Evolutionary conservation across 148 eudicot genomes (phyloP), one percentile per base, ranked within the genome.

Genomic region (Arbutus unedo): DNA sequence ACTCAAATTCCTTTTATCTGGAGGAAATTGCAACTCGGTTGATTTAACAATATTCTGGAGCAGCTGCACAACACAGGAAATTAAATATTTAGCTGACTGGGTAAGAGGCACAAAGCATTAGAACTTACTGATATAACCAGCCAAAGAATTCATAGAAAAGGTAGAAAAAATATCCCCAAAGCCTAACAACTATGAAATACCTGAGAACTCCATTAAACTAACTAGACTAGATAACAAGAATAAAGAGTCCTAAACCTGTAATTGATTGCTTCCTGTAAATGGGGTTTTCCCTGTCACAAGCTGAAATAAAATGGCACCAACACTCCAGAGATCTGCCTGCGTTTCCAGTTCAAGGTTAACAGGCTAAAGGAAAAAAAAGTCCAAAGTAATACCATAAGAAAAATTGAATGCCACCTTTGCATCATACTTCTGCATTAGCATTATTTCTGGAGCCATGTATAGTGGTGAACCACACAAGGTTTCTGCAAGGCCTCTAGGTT

Each of bases 311-410:
- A 96, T 96, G 70, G 95, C 88, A 84, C 98, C 98, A 82, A 96
- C 98, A 89, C 98, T 96, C 98, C 98, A 96, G 76, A 96, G 96
- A 90, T 96, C 98, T 91, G 98, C 98, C 98, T 96, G 98, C 81
- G 77, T 87, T 84, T 74, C 83, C 60, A 87, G 79, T 79, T 85
- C 72, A 84, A 82, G 73, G 83, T 88, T 86, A 88, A 79, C 71
- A 66, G 21, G 78, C 66, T 49, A 82, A 71, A n/a, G 31, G 21
- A 57, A 1, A 70, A 82, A 62, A 25, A 83, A 59, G 66, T 78
- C 21, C 15, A 11, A 78, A 48, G 47, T 57, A 62, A 16, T 62
- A 59, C 67, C 56, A 45, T 14, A 78, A 75, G 44, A 19, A 81
- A 84, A 77, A 56, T 41, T 66, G 45, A 83, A 70, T 78, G 74